phyloP scores from a whole-genome alignment of 1,139 yeast genomes.

The Candida glucosophila region DNA sequence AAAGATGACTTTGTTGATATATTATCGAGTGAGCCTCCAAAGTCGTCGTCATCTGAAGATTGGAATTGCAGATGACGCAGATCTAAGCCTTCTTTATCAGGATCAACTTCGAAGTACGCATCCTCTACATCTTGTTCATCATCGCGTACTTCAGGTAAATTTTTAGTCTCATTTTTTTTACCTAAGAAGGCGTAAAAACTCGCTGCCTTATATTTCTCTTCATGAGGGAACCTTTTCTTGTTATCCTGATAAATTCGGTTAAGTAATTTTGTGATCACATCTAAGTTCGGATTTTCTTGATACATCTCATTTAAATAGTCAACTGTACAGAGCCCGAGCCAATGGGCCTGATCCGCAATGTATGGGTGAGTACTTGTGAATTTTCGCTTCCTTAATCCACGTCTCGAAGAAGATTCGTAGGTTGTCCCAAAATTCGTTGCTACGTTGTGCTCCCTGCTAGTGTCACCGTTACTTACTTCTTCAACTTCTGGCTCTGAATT shows the following conservation, averaged over 20 bases:
- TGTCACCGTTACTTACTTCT: no score
- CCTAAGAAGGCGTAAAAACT: slow-evolving; percentile 33
- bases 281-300: slow-evolving; percentile 25
- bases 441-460: no score
- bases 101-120: not conserved
- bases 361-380: slow-evolving; percentile 42
- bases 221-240: slow-evolving; percentile 27
- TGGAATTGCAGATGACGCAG: no score
- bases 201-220: slow-evolving; percentile 31
- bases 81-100: no score
- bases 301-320: slow-evolving; percentile 32
- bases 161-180: not conserved
- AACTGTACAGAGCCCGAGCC: slow-evolving; percentile 30
- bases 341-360: slow-evolving; percentile 39
- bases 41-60: not conserved
- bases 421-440: no score
- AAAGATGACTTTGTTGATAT: no score
- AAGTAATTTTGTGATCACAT: slow-evolving; percentile 24
- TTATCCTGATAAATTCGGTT: slow-evolving; percentile 26
- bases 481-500: no score
- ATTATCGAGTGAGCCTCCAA: not conserved
- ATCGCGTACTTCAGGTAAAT: slow-evolving; percentile 1
- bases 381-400: slow-evolving; percentile 35
- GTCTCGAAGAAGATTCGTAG: no score
- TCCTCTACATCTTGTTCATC: not conserved